Conservation (phyloP, 495 filamentous ascomycete species). For the Jackrogersella minutella region DNA sequence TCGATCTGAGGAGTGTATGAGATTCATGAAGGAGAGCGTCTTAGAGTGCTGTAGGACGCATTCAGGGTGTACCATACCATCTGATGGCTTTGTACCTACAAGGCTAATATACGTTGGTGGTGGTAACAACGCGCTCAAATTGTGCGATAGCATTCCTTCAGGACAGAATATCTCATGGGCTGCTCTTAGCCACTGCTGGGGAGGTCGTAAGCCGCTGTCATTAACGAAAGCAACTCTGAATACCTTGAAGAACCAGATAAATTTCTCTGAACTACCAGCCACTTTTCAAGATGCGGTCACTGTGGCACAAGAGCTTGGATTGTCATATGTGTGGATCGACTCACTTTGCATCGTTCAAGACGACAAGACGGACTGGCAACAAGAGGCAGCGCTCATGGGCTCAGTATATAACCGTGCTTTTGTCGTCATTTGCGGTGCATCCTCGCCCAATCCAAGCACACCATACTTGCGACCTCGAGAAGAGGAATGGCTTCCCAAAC, state of each 20-base stretch:
- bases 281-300: conserved; percentile 42
- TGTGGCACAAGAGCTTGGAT: conserved; percentile 29
- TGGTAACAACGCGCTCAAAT: conserved; percentile 15
- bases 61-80: neutral
- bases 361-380: conserved; percentile 47
- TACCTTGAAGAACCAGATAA: conserved; percentile 15
- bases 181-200: conserved; percentile 46
- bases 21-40: conserved; percentile 29
- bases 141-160: conserved; percentile 2
- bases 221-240: conserved; percentile 16
- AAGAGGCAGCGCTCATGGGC: conserved; percentile 49
- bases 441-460: conserved; percentile 24
- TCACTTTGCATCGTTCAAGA: conserved; percentile 48
- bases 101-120: conserved; percentile 26
- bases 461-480: conserved; percentile 18
- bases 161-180: conserved; percentile 27
- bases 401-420: conserved; percentile 34
- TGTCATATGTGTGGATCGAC: conserved; percentile 48
- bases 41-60: conserved; percentile 19
- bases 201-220: conserved; percentile 18
- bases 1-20: conserved; percentile 21
- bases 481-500: conserved; percentile 23
- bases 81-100: conserved; percentile 16
- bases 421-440: conserved; percentile 35
- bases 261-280: conserved; percentile 18